Evolutionary conservation across 78 protist genomes (phyloP), one percentile per base, ranked within the genome.

Genomic region (Paratrimastix pyriformis): DNA sequence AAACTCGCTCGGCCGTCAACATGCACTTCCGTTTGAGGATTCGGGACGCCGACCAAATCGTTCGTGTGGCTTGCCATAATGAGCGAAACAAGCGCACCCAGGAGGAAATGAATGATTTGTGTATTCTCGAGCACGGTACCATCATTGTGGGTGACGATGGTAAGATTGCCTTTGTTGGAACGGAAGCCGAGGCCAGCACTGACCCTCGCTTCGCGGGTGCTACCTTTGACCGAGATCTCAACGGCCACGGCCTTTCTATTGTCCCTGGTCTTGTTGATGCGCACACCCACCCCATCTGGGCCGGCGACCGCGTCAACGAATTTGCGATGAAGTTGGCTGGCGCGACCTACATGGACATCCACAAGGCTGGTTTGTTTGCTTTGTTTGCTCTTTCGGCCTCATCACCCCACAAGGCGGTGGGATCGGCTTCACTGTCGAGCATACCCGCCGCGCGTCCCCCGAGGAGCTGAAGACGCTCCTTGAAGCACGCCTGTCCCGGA

Each of bases 341-440:
- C 24, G 94, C 94, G 1, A 83, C 94, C 30, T 90, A 90, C 81
- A 78, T 88, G 37, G 94, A 90, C 38, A 87, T 90, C 5, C 87
- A 81, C 43, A 82, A 82, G 58, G 78, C 76, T 8, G n/a, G n/a
- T n/a, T n/a, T n/a, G n/a, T n/a, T n/a, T n/a, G n/a, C n/a, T n/a
- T n/a, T n/a, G n/a, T n/a, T n/a, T n/a, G n/a, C n/a, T n/a, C n/a
- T n/a, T n/a, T n/a, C n/a, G n/a, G n/a, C n/a, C n/a, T n/a, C n/a
- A n/a, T n/a, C n/a, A n/a, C n/a, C n/a, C n/a, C n/a, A n/a, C n/a
- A n/a, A n/a, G 94, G 94, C 65, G 94, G 94, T 15, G 94, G 94
- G 72, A 90, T 90, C 52, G 81, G 76, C 15, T 85, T 83, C 58
- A 90, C 94, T 0, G 81, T 75, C n/a, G 0, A 24, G 8, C n/a